phyloP scores from a whole-genome alignment of 2,329 filamentous ascomycete species.

The Penicillium fuscoglaucum region DNA sequence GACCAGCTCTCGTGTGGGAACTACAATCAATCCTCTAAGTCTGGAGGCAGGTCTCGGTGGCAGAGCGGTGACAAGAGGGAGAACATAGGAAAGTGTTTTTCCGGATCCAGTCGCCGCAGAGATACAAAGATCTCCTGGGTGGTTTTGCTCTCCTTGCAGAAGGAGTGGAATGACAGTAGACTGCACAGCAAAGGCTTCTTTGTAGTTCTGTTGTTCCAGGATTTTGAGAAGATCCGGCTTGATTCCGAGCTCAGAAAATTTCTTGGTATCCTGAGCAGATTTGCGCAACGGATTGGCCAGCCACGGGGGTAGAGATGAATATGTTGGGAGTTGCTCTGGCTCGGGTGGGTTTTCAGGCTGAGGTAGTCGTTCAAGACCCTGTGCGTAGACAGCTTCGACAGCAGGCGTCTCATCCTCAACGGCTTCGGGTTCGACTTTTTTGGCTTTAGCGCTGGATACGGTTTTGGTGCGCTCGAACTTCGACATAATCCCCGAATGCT shows the following conservation, averaged over 20 bases:
- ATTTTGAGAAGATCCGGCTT: slow-evolving; percentile 59
- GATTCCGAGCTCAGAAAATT: slow-evolving; percentile 68
- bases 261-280: slow-evolving; percentile 57
- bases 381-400: slow-evolving; percentile 36
- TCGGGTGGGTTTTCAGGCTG: slow-evolving; percentile 64
- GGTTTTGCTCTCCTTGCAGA: slow-evolving; percentile 61
- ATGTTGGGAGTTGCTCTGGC: slow-evolving; percentile 61
- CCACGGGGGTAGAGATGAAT: slow-evolving; percentile 79
- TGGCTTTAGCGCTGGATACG: slow-evolving; percentile 20
- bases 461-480: slow-evolving; percentile 42
- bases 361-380: slow-evolving; percentile 75
- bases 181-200: slow-evolving; percentile 75
- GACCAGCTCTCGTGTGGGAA: slow-evolving; percentile 89
- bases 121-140: slow-evolving; percentile 77
- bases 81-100: slow-evolving; percentile 87
- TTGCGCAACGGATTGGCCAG: slow-evolving; percentile 73
- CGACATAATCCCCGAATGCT: slow-evolving; percentile 40
- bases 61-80: slow-evolving; percentile 80
- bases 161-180: slow-evolving; percentile 78
- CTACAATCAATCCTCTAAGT: slow-evolving; percentile 76
- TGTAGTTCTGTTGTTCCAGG: slow-evolving; percentile 68
- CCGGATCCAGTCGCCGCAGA: slow-evolving; percentile 94
- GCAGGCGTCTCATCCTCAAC: slow-evolving; percentile 16
- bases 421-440: slow-evolving; percentile 14
- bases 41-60: slow-evolving; percentile 64